Evolutionary conservation across 176 grass and related monocot genomes (phyloP).

Genomic region (Carex scoparia): DNA sequence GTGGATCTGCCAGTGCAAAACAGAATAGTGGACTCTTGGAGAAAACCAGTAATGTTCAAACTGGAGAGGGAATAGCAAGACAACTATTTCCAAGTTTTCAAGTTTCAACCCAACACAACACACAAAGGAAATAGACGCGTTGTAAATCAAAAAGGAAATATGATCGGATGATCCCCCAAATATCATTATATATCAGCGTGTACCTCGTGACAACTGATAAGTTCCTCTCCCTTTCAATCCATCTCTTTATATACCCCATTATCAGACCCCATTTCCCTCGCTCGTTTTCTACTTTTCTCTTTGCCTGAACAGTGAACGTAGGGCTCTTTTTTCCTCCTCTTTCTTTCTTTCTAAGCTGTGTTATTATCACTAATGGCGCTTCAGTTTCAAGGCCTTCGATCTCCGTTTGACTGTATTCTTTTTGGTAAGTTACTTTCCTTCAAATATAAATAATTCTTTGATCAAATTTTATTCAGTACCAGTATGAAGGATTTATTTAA

Average conservation of each 20-base stretch:
- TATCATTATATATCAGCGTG: background rate
- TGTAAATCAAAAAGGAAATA: background rate
- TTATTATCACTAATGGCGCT: background rate
- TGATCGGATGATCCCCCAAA: background rate
- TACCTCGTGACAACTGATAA: background rate
- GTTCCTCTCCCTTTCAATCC: background rate
- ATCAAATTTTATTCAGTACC: background rate
- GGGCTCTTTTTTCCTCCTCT: background rate
- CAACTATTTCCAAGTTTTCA: background rate
- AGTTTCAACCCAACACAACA: background rate
- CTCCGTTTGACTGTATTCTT: constrained; percentile 66
- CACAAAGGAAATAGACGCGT: background rate
- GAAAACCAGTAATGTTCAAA: background rate
- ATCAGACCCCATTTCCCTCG: background rate
- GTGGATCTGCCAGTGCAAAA: no score
- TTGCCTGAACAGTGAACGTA: background rate
- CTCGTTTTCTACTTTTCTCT: background rate
- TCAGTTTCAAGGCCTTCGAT: constrained; percentile 15
- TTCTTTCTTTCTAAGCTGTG: background rate
- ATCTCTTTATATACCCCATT: constrained; percentile 36
- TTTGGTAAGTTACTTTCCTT: constrained; percentile 31
- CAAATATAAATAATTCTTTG: background rate
- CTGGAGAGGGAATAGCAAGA: background rate
- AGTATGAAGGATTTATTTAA: background rate
- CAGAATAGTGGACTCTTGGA: background rate